A percentile compares a stretch with the other conserved stretches of the same genome.
Evolutionary conservation across 179 eudicot species (phyloP).

Genomic region (Pouteria campechiana): DNA sequence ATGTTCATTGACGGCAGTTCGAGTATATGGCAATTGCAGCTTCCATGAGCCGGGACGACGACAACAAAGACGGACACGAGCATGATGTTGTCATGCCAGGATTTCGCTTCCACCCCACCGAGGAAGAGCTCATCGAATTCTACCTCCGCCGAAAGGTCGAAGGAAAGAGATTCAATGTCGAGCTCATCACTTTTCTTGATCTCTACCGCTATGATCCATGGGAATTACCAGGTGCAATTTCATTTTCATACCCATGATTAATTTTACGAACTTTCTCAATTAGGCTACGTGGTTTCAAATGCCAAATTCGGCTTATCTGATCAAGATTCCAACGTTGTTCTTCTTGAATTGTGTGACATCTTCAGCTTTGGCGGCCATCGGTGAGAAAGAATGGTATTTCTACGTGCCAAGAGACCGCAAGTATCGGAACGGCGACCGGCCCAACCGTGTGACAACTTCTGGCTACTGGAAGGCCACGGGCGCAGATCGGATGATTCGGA

Average conservation of each 20-base stretch:
- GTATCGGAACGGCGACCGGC: constrained; percentile 87
- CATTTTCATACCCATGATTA: no score
- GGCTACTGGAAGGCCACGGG: constrained; percentile 99
- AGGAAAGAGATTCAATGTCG: constrained; percentile 91
- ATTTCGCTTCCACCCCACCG: constrained; percentile 91
- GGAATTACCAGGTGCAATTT: constrained; percentile 97
- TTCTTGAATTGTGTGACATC: neutral
- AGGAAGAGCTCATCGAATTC: constrained; percentile 91
- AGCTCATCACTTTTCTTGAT: constrained; percentile 88
- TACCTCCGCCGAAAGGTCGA: constrained; percentile 98
- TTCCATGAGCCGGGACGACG: constrained; percentile 34
- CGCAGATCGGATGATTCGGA: constrained; percentile 78
- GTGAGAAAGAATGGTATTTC: constrained; percentile 95
- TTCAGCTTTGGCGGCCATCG: constrained; percentile 82
- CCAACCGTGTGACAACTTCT: constrained; percentile 84
- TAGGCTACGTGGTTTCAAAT: no score
- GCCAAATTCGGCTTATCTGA: no score
- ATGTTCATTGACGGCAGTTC: no score
- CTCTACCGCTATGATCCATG: constrained; percentile 97
- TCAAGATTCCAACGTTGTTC: neutral
- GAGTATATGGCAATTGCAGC: constrained; percentile 44
- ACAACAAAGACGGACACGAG: constrained; percentile 66
- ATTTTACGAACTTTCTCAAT: no score
- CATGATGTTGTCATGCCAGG: constrained; percentile 95
- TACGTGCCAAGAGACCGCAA: constrained; percentile 89